Evolutionary conservation across 2,329 filamentous ascomycete species (phyloP).

Genomic region (Alternaria novae-zelandiae): DNA sequence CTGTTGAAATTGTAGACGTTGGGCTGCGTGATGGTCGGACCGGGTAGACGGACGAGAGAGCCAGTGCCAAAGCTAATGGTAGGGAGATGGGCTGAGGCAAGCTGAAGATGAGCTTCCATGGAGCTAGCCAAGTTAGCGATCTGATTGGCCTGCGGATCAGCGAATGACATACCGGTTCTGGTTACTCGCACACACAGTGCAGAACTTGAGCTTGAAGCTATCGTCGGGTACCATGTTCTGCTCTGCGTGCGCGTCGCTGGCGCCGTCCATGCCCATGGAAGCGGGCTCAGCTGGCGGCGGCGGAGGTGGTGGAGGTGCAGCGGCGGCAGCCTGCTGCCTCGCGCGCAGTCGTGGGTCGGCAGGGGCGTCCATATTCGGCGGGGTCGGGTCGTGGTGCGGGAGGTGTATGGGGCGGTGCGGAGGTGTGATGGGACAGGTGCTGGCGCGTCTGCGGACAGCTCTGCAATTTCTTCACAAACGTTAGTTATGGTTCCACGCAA

Average conservation of each 20-base stretch:
- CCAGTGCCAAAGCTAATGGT: slow-evolving; percentile 98
- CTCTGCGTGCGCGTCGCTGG: slow-evolving; percentile 33
- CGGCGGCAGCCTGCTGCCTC: slow-evolving; percentile 55
- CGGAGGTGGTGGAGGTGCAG: slow-evolving; percentile 61
- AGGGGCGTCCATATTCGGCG: slow-evolving; percentile 42
- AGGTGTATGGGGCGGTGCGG: not conserved
- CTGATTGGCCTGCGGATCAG: not conserved
- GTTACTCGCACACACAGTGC: slow-evolving; percentile 98
- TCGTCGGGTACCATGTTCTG: slow-evolving; percentile 49
- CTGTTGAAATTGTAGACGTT: slow-evolving; percentile 99
- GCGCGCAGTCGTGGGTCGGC: slow-evolving; percentile 58
- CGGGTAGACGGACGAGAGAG: slow-evolving; percentile 89
- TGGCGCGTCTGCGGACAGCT: slow-evolving; percentile 7
- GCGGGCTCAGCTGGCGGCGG: slow-evolving; percentile 47
- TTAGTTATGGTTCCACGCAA: slow-evolving; percentile 25
- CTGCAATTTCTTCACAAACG: slow-evolving; percentile 35
- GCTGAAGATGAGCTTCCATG: slow-evolving; percentile 98
- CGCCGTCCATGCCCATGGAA: slow-evolving; percentile 40
- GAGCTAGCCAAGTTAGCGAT: slow-evolving; percentile 60
- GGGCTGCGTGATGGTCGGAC: slow-evolving; percentile 87
- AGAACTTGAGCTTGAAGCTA: slow-evolving; percentile 91
- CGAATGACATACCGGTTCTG: slow-evolving; percentile 80
- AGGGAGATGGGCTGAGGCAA: slow-evolving; percentile 84
- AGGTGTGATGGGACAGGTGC: not conserved
- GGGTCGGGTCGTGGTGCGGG: not conserved